Conservation (phyloP, 2,329 filamentous ascomycete genomes). For the Aureobasidium sp. region DNA sequence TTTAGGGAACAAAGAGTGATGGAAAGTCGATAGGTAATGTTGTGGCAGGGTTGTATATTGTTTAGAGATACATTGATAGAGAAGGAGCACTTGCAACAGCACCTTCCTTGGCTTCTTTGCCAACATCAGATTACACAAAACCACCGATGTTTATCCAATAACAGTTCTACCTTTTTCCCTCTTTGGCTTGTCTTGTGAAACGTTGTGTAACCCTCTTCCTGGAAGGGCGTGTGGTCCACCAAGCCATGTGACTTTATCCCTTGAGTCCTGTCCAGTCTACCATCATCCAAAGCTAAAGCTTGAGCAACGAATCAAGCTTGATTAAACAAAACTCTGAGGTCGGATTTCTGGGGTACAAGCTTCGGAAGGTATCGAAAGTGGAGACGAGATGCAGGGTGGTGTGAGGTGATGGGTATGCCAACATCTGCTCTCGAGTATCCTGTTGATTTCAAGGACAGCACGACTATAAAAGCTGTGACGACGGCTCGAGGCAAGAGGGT, state of each 20-base stretch:
- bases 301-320: neutral
- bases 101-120: neutral
- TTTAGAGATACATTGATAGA: neutral
- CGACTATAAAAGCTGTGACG: neutral
- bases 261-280: neutral
- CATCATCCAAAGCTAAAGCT: neutral
- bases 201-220: neutral
- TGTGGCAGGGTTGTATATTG: neutral
- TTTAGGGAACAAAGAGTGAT: neutral
- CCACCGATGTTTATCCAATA: neutral
- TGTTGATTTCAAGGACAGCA: neutral
- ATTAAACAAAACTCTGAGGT: neutral
- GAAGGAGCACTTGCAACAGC: neutral
- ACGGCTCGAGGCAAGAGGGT: neutral
- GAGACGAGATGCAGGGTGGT: neutral
- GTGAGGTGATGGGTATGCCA: neutral
- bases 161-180: slow-evolving; percentile 7
- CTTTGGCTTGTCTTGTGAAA: neutral
- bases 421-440: neutral
- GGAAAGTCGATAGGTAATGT: neutral
- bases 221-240: neutral
- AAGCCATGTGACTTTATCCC: neutral
- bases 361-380: neutral
- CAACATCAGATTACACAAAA: neutral
- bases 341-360: neutral